Percentiles rank a stretch among this genome's conserved stretches.
phyloP scores from a whole-genome alignment of 371 early-diverging fungal genomes.

The Mucor irregularis region DNA sequence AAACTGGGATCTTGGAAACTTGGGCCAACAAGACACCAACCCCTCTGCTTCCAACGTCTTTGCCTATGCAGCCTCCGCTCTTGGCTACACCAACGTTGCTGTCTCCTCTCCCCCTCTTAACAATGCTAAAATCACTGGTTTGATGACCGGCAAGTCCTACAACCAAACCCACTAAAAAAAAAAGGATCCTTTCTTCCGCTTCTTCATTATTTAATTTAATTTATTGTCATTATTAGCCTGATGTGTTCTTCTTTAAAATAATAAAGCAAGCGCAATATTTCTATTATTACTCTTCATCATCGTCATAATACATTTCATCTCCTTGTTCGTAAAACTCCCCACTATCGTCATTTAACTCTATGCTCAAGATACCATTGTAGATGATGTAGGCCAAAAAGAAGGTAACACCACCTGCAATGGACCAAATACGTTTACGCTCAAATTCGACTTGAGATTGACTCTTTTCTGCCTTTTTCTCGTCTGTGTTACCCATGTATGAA shows the following conservation, averaged over 20 bases:
- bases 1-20: constrained; percentile 65
- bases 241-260: too few species aligned
- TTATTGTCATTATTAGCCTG: too few species aligned
- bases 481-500: constrained; percentile 29
- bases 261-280: too few species aligned
- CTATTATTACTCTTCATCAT: constrained; percentile 5
- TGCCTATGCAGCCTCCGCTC: constrained; percentile 27
- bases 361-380: constrained; percentile 56
- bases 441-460: constrained; percentile 57
- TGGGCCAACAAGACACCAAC: constrained; percentile 55
- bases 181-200: too few species aligned
- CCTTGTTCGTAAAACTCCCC: constrained; percentile 22
- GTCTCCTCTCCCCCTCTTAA: constrained; percentile 30
- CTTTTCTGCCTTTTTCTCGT: constrained; percentile 41
- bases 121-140: constrained; percentile 25
- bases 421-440: constrained; percentile 61
- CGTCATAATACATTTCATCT: constrained; percentile 21
- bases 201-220: too few species aligned
- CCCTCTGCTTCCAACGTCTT: constrained; percentile 40
- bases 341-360: constrained; percentile 47
- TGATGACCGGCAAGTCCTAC: constrained; percentile 35
- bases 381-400: constrained; percentile 57
- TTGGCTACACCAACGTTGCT: constrained; percentile 34
- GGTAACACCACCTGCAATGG: constrained; percentile 58
- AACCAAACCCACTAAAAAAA: constrained; percentile 32